These are phyloP conservation scores for Rhazya stricta DNA, from an alignment of 257 asterid genomes.

Conservation along the genomic window DNA sequence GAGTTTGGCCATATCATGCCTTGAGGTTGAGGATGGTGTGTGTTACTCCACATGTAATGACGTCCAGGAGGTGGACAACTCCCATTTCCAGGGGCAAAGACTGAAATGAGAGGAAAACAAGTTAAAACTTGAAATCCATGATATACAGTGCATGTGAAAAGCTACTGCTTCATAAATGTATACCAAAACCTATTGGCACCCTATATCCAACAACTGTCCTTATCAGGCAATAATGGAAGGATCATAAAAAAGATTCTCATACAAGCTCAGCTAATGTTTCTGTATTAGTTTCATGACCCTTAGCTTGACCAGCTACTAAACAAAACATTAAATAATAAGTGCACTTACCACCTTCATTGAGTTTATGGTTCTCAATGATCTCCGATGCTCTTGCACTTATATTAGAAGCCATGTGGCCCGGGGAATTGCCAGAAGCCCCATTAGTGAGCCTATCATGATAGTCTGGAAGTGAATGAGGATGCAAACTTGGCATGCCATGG, in stretches of 20 bases:
- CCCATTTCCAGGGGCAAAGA: conserved; percentile 64
- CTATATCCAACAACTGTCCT: background rate
- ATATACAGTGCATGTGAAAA: background rate
- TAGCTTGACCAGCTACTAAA: background rate
- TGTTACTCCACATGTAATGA: conserved; percentile 76
- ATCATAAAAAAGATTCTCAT: background rate
- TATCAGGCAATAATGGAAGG: background rate
- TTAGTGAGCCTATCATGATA: conserved; percentile 61
- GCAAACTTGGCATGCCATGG: conserved; percentile 50
- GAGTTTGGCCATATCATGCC: conserved; percentile 73
- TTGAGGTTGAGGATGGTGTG: conserved; percentile 68
- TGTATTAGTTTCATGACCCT: background rate
- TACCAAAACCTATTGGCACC: background rate
- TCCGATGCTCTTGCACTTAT: conserved; percentile 49
- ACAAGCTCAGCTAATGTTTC: background rate
- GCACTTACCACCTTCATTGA: conserved; percentile 54
- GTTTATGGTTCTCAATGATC: conserved; percentile 60
- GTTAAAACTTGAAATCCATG: background rate
- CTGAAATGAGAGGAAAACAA: conserved; percentile 37
- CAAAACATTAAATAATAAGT: background rate
- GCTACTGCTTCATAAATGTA: background rate
- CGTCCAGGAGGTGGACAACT: conserved; percentile 87
- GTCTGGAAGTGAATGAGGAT: conserved; percentile 80
- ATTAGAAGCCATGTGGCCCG: conserved; percentile 56
- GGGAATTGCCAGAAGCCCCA: conserved; percentile 62